Conservation (phyloP, 192 early-diverging fungal species). For the Polychytrium aggregatum region DNA sequence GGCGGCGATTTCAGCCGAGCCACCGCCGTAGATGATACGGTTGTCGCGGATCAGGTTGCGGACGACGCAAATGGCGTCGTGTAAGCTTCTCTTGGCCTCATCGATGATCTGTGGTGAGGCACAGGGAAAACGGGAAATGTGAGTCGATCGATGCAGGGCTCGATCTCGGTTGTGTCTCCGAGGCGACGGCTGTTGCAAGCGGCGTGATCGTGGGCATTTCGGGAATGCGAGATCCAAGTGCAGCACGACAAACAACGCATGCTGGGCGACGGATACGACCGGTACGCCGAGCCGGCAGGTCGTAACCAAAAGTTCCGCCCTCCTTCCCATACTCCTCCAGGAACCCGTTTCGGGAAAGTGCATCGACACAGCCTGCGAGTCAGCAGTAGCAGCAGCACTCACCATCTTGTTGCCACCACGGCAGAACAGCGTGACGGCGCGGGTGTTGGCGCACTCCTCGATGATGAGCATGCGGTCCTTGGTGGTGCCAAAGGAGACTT, state of each 20-base stretch:
- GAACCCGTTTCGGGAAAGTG: neutral
- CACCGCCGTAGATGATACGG: slow-evolving; percentile 98
- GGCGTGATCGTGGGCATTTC: too few relatives aligned
- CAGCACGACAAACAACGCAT: too few relatives aligned
- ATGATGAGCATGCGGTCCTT: slow-evolving; percentile 99
- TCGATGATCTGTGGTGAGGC: slow-evolving; percentile 70
- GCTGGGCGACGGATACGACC: too few relatives aligned
- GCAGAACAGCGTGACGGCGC: slow-evolving; percentile 93
- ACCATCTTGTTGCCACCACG: slow-evolving; percentile 99
- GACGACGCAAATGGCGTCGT: slow-evolving; percentile 98
- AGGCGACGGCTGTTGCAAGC: too few relatives aligned
- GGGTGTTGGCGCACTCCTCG: slow-evolving; percentile 97
- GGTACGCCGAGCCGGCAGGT: too few relatives aligned
- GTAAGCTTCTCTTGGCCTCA: slow-evolving; percentile 93
- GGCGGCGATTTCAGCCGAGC: slow-evolving; percentile 93
- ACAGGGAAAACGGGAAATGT: neutral
- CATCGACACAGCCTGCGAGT: neutral
- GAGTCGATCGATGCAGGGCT: too few relatives aligned
- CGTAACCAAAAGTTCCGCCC: neutral
- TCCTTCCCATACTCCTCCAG: neutral
- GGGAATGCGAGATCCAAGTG: too few relatives aligned
- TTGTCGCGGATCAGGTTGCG: slow-evolving; percentile 94
- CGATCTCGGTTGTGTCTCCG: too few relatives aligned
- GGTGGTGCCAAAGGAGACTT: slow-evolving; percentile 91
- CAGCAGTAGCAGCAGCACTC: slow-evolving; percentile 1